A percentile compares a stretch with the other conserved stretches of the same genome.
These are phyloP conservation scores for Colletotrichum shisoi DNA, from an alignment of 2,329 filamentous ascomycete species.

Conservation along the genomic window DNA sequence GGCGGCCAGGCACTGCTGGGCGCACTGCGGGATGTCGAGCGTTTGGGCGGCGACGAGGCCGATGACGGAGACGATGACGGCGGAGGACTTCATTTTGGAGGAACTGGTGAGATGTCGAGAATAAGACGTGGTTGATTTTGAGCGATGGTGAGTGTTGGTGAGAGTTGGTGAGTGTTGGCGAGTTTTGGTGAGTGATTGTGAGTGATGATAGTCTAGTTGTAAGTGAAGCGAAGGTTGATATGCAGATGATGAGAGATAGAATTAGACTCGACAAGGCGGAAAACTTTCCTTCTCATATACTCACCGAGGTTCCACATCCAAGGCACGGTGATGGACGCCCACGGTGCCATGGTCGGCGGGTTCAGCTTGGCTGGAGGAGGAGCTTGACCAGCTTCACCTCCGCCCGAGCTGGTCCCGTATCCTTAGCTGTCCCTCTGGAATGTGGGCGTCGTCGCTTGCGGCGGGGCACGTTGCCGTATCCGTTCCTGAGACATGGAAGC, in stretches of 20 bases:
- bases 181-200: neutral
- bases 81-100: constrained; percentile 37
- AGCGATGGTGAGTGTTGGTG: no score
- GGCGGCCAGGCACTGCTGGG: constrained; percentile 22
- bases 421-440: constrained; percentile 13
- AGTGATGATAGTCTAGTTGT: neutral
- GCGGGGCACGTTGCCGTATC: constrained; percentile 21
- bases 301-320: neutral
- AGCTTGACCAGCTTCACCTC: neutral
- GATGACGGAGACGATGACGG: constrained; percentile 31
- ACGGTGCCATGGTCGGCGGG: neutral
- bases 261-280: neutral
- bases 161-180: no score
- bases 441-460: constrained; percentile 29
- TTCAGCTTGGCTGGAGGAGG: neutral
- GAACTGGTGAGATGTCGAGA: neutral
- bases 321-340: neutral
- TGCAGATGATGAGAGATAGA: constrained; percentile 5
- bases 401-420: constrained; percentile 25
- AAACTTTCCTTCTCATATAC: constrained; percentile 23
- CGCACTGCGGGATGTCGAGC: constrained; percentile 23
- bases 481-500: constrained; percentile 15
- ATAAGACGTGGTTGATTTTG: no score
- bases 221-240: constrained; percentile 16
- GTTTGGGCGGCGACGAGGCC: constrained; percentile 36